phyloP scores from a whole-genome alignment of 2,329 filamentous ascomycete genomes.

The Diaporthe aspalathi region DNA sequence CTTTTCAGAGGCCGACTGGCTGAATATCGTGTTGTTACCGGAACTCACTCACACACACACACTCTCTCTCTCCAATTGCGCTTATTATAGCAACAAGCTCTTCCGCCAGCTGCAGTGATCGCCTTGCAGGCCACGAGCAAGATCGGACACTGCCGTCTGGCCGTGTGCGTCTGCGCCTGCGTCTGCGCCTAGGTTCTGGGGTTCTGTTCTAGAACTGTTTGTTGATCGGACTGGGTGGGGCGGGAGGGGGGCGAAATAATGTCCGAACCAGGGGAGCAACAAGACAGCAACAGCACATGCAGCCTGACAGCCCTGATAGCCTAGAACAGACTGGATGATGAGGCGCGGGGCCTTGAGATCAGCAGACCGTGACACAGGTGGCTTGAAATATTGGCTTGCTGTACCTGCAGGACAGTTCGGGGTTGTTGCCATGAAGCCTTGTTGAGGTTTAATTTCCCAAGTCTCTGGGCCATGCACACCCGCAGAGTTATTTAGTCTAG shows the following conservation, averaged over 20 bases:
- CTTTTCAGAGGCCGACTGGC: neutral
- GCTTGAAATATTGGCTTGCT: conserved; percentile 9
- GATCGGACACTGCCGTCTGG: neutral
- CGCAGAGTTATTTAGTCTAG: neutral
- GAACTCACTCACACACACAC: neutral
- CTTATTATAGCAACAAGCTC: conserved; percentile 10
- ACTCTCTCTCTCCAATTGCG: conserved; percentile 7
- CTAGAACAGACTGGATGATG: too few relatives aligned
- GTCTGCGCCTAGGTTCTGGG: conserved; percentile 4
- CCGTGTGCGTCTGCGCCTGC: too few relatives aligned
- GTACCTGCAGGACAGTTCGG: neutral
- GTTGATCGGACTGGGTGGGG: conserved; percentile 2
- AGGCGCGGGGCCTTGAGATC: neutral
- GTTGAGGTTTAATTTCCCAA: conserved; percentile 14
- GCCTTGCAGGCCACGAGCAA: conserved; percentile 15
- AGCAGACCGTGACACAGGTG: conserved; percentile 20
- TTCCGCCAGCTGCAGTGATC: conserved; percentile 24
- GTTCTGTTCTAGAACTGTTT: conserved; percentile 28
- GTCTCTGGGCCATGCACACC: conserved; percentile 11
- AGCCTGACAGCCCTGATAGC: neutral
- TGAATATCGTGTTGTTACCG: neutral
- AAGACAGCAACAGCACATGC: neutral
- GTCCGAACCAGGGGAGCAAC: neutral
- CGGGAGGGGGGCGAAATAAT: neutral
- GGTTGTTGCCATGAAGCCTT: too few relatives aligned